phyloP scores from a whole-genome alignment of 2,329 filamentous ascomycete genomes.

The Grosmannia clavigera region DNA sequence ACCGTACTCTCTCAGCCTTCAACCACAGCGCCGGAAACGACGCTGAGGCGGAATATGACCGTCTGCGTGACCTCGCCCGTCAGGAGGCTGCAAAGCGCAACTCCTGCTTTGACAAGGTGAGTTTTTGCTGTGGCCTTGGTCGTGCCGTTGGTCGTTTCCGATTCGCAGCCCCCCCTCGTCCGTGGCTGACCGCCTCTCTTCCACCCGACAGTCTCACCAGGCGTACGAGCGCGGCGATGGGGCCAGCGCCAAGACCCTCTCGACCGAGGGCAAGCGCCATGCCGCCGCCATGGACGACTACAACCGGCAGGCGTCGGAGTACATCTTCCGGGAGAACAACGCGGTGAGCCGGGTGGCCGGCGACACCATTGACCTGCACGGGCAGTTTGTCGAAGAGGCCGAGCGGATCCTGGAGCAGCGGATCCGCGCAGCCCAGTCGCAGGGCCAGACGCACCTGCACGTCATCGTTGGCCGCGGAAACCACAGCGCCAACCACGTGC shows the following conservation, averaged over 20 bases:
- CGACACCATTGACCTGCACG: conserved; percentile 90
- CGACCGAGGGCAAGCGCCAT: conserved; percentile 74
- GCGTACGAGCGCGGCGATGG: conserved; percentile 80
- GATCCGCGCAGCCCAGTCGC: conserved; percentile 62
- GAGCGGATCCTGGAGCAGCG: conserved; percentile 80
- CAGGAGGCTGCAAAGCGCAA: conserved; percentile 68
- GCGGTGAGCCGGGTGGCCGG: conserved; percentile 56
- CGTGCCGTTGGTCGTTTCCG: too few species aligned
- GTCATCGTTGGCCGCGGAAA: conserved; percentile 95
- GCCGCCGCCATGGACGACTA: conserved; percentile 75
- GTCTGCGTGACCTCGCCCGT: conserved; percentile 71
- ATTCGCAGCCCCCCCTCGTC: too few species aligned
- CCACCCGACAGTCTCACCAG: conserved; percentile 46
- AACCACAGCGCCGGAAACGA: conserved; percentile 55
- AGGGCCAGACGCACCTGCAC: conserved; percentile 72
- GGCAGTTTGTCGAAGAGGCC: conserved; percentile 88
- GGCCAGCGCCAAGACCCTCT: conserved; percentile 68
- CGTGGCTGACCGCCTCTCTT: background rate
- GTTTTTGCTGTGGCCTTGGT: conserved; percentile 7
- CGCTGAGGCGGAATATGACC: conserved; percentile 81
- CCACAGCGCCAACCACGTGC: conserved; percentile 68
- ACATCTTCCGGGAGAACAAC: conserved; percentile 94
- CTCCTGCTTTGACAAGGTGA: conserved; percentile 61
- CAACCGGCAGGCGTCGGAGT: conserved; percentile 84
- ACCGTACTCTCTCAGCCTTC: conserved; percentile 44